Evolutionary conservation across 202 grass and related monocot species (phyloP).

Genomic region (Elaeis oleifera): DNA sequence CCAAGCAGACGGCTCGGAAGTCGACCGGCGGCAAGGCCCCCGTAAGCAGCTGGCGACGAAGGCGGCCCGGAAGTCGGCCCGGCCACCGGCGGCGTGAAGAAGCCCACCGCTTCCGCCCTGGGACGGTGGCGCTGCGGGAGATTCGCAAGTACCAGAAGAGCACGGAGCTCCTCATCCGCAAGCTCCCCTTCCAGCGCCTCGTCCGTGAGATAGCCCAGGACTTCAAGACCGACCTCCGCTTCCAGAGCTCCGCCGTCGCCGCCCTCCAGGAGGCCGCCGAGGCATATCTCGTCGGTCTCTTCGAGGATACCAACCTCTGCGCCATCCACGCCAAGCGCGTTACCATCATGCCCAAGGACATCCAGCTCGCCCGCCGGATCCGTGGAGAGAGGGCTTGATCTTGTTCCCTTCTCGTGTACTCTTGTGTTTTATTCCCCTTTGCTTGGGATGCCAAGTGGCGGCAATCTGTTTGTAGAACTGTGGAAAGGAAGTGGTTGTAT

Average conservation of each 20-base stretch:
- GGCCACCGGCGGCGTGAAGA: not conserved
- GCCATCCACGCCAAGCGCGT: slow-evolving; percentile 86
- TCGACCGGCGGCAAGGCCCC: slow-evolving; percentile 47
- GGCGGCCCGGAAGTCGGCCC: not conserved
- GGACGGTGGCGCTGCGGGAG: slow-evolving; percentile 62
- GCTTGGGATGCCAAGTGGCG: too few relatives aligned
- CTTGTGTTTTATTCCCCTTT: too few relatives aligned
- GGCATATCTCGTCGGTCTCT: slow-evolving; percentile 78
- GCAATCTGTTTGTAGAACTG: too few relatives aligned
- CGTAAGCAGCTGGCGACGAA: slow-evolving; percentile 89
- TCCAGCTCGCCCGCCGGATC: slow-evolving; percentile 80
- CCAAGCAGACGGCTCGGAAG: not conserved
- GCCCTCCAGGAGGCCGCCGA: slow-evolving; percentile 78
- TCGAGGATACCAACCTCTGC: slow-evolving; percentile 88
- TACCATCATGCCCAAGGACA: slow-evolving; percentile 96
- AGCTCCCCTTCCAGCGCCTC: slow-evolving; percentile 73
- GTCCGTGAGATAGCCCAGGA: slow-evolving; percentile 81
- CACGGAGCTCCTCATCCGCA: slow-evolving; percentile 85
- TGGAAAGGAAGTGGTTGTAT: too few relatives aligned
- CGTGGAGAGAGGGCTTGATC: slow-evolving; percentile 69
- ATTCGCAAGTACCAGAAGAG: slow-evolving; percentile 98
- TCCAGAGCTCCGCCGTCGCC: slow-evolving; percentile 59
- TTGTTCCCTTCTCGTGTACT: not conserved
- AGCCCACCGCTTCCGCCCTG: slow-evolving; percentile 36
- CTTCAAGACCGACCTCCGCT: slow-evolving; percentile 86